Percentiles rank a stretch among this genome's conserved stretches.
Evolutionary conservation across 2,329 filamentous ascomycete genomes (phyloP).

Genomic region (Fusarium bulbicola): DNA sequence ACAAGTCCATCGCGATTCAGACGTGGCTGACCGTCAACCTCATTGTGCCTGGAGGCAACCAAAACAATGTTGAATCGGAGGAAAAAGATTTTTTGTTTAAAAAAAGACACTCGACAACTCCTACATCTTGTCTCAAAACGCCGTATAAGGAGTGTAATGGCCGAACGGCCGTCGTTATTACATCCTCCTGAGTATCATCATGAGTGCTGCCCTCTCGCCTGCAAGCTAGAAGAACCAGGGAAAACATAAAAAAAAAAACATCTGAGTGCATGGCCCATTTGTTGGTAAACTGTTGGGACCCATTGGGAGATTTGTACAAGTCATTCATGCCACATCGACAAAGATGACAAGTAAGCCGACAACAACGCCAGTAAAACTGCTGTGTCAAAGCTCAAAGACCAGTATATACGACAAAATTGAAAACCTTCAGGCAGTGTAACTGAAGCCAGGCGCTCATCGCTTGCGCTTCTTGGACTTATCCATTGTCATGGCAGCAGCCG

Average conservation of each 20-base stretch:
- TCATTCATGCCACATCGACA: slow-evolving; percentile 17
- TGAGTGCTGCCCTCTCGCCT: slow-evolving; percentile 37
- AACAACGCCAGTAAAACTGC: slow-evolving; percentile 14
- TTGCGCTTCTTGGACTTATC: slow-evolving; percentile 72
- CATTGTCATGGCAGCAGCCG: slow-evolving; percentile 45
- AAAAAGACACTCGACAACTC: slow-evolving; percentile 41
- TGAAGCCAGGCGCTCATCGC: slow-evolving; percentile 52
- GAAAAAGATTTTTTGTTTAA: not conserved
- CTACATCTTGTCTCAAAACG: slow-evolving; percentile 46
- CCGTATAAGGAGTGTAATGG: slow-evolving; percentile 52
- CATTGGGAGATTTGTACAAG: slow-evolving; percentile 22
- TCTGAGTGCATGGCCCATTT: slow-evolving; percentile 12
- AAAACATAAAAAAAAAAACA: slow-evolving; percentile 14
- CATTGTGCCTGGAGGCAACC: not conserved
- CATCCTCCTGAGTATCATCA: slow-evolving; percentile 47
- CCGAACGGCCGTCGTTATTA: slow-evolving; percentile 51
- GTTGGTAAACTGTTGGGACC: slow-evolving; percentile 1
- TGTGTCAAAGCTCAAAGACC: slow-evolving; percentile 16
- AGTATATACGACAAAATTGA: slow-evolving; percentile 19
- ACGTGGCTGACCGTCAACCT: not conserved
- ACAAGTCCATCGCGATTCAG: not conserved
- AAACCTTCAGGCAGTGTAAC: not conserved
- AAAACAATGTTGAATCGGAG: slow-evolving; percentile 21
- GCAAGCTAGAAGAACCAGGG: slow-evolving; percentile 32
- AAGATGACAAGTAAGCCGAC: slow-evolving; percentile 17